Base-by-base conservation (phyloP, 2,329 filamentous ascomycete species). In the Colletotrichum sp. region DNA sequence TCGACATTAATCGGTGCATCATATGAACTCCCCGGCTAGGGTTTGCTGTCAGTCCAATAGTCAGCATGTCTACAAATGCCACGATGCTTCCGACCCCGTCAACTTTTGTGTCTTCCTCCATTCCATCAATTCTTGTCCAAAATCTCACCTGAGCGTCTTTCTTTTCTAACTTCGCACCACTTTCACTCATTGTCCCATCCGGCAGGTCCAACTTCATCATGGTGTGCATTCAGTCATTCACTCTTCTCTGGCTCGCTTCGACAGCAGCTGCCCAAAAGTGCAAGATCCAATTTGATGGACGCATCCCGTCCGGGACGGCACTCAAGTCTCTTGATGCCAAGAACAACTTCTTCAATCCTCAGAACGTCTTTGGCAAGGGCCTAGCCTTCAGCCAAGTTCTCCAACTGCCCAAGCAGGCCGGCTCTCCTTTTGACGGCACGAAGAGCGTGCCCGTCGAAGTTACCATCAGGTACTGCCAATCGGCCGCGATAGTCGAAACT, bases 341-440 rank as follows among this genome's bases (percentile, higher is more conserved):
- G 8, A 86, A 76, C 39, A 57, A 83, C 71, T 82, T 89, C 39
- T 92, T 88, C 84, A 89, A 88, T 82, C 85, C 90, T 0, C 83
- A 83, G 71, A 90, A 86, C 78, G 89, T 91, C 67, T 87, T 90
- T 79, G 90, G 90, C 60, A 84, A 88, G 75, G 87, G 87, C 78
- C 83, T 91, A 26, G 87, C 84, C 8, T 90, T 89, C 85, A 88
- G 87, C 70, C 78, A 89, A 72, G 86, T 90, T 52, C 81, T 92
- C 32, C 81, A 89, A 70, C 86, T 91, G 67, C 89, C 88, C 3
- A 79, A 82, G 18, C 82, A 84, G 57, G 77, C 57, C 28, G 71
- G 69, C 26, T 71, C 80, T 75, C 63, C 70, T 80, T 90, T 90
- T 78, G 89, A 91, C 71, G 79, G 79, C 10, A 82, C 83, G 44